Percentiles rank a stretch among this genome's conserved stretches.
These are phyloP conservation scores for Phytophthora sansomeana DNA, from an alignment of 352 stramenopile species.

Conservation along the genomic window DNA sequence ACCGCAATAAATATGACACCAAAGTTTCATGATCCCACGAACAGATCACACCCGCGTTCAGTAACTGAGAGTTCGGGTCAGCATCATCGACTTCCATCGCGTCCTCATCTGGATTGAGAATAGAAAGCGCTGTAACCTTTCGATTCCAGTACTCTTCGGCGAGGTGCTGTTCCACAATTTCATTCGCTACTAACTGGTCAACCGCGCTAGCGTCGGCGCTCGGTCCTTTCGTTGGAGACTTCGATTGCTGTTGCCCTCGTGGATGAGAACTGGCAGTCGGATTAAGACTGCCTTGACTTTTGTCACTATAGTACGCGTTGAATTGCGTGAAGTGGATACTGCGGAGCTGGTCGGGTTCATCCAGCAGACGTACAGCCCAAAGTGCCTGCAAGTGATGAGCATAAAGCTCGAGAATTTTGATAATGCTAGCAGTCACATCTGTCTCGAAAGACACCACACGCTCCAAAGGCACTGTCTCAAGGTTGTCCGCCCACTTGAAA, in stretches of 20 bases:
- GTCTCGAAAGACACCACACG: constrained; percentile 68
- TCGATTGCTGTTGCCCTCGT: neutral
- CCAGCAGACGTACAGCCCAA: constrained; percentile 57
- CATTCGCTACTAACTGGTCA: constrained; percentile 26
- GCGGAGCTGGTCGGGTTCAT: constrained; percentile 52
- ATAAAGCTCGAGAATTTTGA: constrained; percentile 71
- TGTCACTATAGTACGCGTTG: constrained; percentile 79
- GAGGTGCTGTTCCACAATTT: constrained; percentile 40
- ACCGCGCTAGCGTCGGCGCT: constrained; percentile 2
- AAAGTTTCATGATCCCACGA: constrained; percentile 42
- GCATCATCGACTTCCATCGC: constrained; percentile 2
- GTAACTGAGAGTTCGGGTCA: constrained; percentile 9
- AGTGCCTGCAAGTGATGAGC: constrained; percentile 63
- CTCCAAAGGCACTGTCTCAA: constrained; percentile 54
- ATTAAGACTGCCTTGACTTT: constrained; percentile 41
- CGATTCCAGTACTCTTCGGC: constrained; percentile 55
- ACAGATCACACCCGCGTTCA: constrained; percentile 39
- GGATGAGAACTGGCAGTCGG: constrained; percentile 13
- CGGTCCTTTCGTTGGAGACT: neutral
- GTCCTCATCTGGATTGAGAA: constrained; percentile 22
- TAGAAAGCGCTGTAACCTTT: constrained; percentile 38
- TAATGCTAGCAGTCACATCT: constrained; percentile 63
- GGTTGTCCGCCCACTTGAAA: constrained; percentile 75
- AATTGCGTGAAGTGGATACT: constrained; percentile 71
- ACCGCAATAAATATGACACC: constrained; percentile 48